Base-by-base conservation (phyloP, 495 filamentous ascomycete genomes). In the Aspergillus sclerotiicarbonarius region DNA sequence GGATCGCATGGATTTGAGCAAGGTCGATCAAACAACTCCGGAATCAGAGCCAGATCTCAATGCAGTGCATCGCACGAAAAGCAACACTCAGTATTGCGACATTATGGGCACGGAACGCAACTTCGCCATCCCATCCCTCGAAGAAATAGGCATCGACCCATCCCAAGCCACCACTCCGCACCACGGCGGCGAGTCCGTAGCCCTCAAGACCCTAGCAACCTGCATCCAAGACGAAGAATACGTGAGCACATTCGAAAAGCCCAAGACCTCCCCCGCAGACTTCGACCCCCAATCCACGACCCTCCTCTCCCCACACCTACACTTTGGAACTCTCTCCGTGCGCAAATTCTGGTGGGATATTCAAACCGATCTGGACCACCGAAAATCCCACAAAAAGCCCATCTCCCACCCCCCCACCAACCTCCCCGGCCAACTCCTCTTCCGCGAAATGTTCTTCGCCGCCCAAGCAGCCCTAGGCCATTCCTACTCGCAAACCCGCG, bases 401-500 rank as follows among this genome's bases (percentile, higher is more conserved):
- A 77, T 75, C 6, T 77, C 81, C 1, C 63, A 74, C 9, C 78
- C 83, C 0, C 87, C 87, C 0, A 82, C 80, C 1, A 87, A 82
- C 51, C 67, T 90, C 4, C 84, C 80, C 3, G 87, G 87, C 13
- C 87, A 90, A 61, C 71, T 90, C 2, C 75, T 88, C 0, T 90
- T 90, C 65, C 76, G 87, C 0, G 87, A 90, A 56, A 90, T 90
- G 87, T 90, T 89, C 70, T 89, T 90, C 57, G 87, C 75, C 32
- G 87, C 87, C 0, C 87, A 90, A 64, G 83, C 86, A 2, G 74
- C 77, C 0, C 70, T 90, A 3, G 87, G 87, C 4, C 73, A 78
- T 48, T 54, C 71, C 0, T 90, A 84, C 60, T 72, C 67, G 5
- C 82, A 83, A 53, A 86, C 83, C 3, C 62, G 79, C 32, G 78